Base-by-base conservation (phyloP, 768 basidiomycete genomes). In the Pleurotus eryngii region DNA sequence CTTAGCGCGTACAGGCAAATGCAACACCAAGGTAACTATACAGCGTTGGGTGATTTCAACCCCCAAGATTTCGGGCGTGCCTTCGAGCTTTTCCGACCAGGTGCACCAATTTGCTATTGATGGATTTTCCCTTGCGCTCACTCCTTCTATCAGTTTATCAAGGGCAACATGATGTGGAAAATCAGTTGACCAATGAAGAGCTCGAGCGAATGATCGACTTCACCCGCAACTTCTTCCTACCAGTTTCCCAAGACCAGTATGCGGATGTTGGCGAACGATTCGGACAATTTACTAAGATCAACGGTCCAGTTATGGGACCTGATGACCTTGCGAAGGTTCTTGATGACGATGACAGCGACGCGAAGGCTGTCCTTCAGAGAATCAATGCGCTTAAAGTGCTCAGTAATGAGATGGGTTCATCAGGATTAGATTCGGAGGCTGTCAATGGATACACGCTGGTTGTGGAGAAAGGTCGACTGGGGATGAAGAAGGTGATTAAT, bases 361-460 rank as follows among this genome's bases (percentile, higher is more conserved):
- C 66, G 54, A 72, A 63, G 57, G 70, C 70, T 65, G 72, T 79
- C 55, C 61, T 76, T 42, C 71, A 74, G 43, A 74, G 76, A 55
- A 70, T 76, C 51, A 81, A 82, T 56, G 77, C 79, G 18, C 73
- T 80, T 24, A 72, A 77, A 50, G 68, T 82, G 37, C 51, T 66
- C 24, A 60, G 62, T 42, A 58, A 61, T n/a, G 62, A 63, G 38
- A 56, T 50, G 30, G 56, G 59, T 26, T 48, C 57, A 6, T 24
- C 37, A 27, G 55, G 15, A 43, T 57, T 57, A 42, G 49, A 8
- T 48, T 51, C 35, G 50, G 60, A 51, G 53, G 42, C 39, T 6
- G 38, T 55, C 12, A 55, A 55, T 43, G 53, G 53, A 22, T 55
- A 42, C 27, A 46, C 26, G 39, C 17, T 46, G 38, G 20, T 42